Evolutionary conservation across 345 rosid genomes (phyloP), one percentile per base, ranked within the genome.

Genomic region (Hibiscus trionum): DNA sequence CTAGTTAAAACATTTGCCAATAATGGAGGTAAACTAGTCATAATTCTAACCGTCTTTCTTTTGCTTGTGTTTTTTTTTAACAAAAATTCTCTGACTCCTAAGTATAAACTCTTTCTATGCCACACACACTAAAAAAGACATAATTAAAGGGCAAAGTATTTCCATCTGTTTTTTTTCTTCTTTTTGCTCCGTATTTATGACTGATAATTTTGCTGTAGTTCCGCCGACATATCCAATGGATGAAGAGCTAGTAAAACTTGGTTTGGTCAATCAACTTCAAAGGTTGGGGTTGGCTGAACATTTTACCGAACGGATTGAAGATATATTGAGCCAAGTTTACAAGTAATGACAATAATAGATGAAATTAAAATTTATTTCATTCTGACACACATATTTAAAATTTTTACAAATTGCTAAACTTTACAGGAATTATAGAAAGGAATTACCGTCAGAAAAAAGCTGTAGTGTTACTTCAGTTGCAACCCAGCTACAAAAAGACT

Each of bases 211-310:
- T 35, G 8, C 12, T 3, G 37, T 84, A 88, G 93, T 86, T 31
- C 88, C 91, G 15, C 77, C 77, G 14, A 49, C 74, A 1, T 82
- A 80, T 65, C 86, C 88, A n/a, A 35, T 85, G 57, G 86, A 84
- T 70, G 90, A 84, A 78, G 88, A 85, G 37, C 79, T 84, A 6
- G 65, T 82, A 50, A 83, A 83, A 66, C 88, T 90, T 62, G 78
- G 83, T 73, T 19, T 83, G 79, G 81, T 74, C 14, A 80, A 86
- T 81, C 81, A 83, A 63, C 27, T 88, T 17, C 77, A 81, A 63
- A 84, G 82, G 75, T 50, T 80, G 47, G 91, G 96, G 14, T 76
- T 88, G 76, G 77, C 79, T 27, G 88, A 88, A 55, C 78, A 80
- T 72, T 90, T 90, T 31, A n/a, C 29, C 12, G 42, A 26, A 35